Base-by-base conservation (phyloP, 2,329 filamentous ascomycete species). In the Blastomyces percursus region DNA sequence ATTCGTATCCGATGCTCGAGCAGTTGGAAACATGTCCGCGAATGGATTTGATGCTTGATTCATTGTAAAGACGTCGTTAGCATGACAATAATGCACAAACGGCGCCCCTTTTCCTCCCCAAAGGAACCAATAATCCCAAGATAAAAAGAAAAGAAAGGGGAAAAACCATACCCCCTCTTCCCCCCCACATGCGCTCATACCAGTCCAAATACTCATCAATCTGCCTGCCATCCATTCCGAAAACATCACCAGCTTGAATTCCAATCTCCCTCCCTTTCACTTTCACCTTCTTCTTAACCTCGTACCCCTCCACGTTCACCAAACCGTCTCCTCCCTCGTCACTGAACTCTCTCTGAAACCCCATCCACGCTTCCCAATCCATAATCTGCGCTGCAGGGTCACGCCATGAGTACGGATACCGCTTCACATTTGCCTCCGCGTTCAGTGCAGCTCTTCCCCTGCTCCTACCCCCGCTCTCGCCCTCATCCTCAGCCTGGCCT, bases 181-280 rank as follows among this genome's bases (percentile, higher is more conserved):
- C 73, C 44, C 78, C 67, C 79, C 85, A 89, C 54, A 81, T 87
- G 63, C 81, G 80, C 70, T 89, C 85, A 71, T 89, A 92, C 86
- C 88, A 94, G 73, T 90, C 84, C 74, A 95, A 80, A 69, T 91
- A 93, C 64, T 88, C 82, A 69, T 92, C 88, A 46, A 93, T 76
- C 65, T 88, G 81, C 27, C 80, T 75, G 5, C 79, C 75, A 2
- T 76, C 79, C 83, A 92, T 86, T 1, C 76, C 72, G 50, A 86
- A 80, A 9, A 90, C 81, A 67, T 90, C 82, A 3, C 77, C 75
- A 62, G 89, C 86, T 6, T 79, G 82, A 27, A 88, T 72, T n/a
- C 77, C 71, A 11, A 84, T 74, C 71, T 76, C 72, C 74, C 76
- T 73, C 67, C 75, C 72, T 74, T 76, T 73, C 67, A 75, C 73